phyloP scores from a whole-genome alignment of 2,329 filamentous ascomycete genomes.

The Alternaria dauci region DNA sequence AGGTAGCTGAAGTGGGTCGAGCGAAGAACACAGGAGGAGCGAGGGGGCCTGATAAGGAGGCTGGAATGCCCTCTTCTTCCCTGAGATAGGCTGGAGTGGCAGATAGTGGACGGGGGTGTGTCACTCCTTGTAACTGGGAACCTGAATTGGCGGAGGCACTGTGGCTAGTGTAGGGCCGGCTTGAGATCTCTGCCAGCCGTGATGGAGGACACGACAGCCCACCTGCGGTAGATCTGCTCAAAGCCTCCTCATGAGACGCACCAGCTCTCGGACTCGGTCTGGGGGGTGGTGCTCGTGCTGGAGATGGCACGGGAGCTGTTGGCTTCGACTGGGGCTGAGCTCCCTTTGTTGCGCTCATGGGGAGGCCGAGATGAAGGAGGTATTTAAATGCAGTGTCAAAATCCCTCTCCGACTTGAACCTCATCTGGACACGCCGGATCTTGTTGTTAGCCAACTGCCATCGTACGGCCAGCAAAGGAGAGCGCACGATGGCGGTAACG shows the following conservation, averaged over 20 bases:
- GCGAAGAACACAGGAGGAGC: conserved; percentile 38
- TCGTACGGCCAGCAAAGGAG: conserved; percentile 52
- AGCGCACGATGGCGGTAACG: conserved; percentile 54
- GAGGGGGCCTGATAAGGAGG: conserved; percentile 22
- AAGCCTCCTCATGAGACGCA: conserved; percentile 3
- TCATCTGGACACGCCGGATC: conserved; percentile 57
- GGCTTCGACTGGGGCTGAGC: conserved; percentile 19
- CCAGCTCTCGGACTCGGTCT: conserved; percentile 2
- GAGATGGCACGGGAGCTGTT: conserved; percentile 18
- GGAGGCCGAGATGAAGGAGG: conserved; percentile 47
- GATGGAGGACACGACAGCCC: conserved; percentile 39
- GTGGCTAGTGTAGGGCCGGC: conserved; percentile 34
- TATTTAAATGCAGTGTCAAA: conserved; percentile 46
- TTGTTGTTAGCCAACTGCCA: conserved; percentile 49
- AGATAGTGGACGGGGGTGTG: conserved; percentile 26
- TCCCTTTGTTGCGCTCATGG: conserved; percentile 30
- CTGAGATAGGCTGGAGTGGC: conserved; percentile 18
- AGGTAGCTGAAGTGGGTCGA: conserved; percentile 36
- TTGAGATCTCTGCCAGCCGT: conserved; percentile 35
- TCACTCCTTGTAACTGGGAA: conserved; percentile 21
- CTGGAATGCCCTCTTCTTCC: not conserved
- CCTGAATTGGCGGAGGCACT: conserved; percentile 16
- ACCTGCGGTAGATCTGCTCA: not conserved
- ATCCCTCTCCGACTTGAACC: conserved; percentile 51
- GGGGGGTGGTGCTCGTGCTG: not conserved